These are phyloP conservation scores for Botrytis deweyae DNA, from an alignment of 2,329 filamentous ascomycete genomes.

Conservation along the genomic window DNA sequence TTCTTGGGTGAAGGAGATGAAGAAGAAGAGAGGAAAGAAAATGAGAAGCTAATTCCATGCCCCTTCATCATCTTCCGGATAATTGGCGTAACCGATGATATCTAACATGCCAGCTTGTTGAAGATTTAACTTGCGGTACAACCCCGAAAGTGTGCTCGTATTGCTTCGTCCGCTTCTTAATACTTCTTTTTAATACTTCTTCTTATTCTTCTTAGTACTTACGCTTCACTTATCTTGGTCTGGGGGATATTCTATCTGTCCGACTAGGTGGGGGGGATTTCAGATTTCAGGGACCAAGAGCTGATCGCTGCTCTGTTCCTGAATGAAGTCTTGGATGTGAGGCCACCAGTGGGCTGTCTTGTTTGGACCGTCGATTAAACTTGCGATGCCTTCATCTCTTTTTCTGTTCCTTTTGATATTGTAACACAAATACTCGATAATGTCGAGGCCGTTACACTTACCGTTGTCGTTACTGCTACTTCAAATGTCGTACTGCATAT, in stretches of 20 bases:
- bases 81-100: background rate
- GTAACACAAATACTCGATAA: slow-evolving; percentile 2
- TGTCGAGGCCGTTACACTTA: background rate
- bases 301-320: background rate
- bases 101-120: background rate
- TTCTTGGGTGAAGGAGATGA: background rate
- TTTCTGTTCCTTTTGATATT: too few species aligned
- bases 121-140: background rate
- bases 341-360: background rate
- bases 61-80: background rate
- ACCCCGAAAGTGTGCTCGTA: background rate
- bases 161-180: background rate
- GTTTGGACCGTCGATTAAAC: background rate
- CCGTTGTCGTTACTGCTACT: background rate
- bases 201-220: background rate
- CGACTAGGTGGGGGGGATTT: background rate
- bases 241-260: background rate
- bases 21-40: background rate
- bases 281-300: background rate
- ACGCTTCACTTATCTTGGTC: background rate
- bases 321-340: background rate
- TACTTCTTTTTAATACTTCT: background rate
- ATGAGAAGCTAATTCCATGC: background rate
- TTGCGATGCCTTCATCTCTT: background rate
- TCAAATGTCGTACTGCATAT: background rate